Evolutionary conservation across 441 rosid species (phyloP), one percentile per base, ranked within the genome.

Genomic region (Euphorbia schlechtendalii): DNA sequence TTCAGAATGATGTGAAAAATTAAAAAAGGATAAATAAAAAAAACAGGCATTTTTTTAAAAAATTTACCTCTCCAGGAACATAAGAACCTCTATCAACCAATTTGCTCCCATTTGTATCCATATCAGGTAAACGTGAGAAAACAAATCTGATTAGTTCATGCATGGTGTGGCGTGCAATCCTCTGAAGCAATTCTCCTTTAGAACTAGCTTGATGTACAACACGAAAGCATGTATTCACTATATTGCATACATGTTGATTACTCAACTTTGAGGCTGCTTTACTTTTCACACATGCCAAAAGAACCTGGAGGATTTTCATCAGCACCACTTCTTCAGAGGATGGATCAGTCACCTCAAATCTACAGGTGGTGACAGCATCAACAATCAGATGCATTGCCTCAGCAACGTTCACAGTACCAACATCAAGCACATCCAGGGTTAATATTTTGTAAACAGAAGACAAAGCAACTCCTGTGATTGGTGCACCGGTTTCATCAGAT

Each of bases 241-340:
- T 85, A 56, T 75, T 88, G 81, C 96, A 92, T 15, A 86, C 94
- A 69, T 90, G 90, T 73, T 86, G 91, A 76, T 92, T 92, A 69
- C 87, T 85, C 82, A 90, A 78, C 78, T 66, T 74, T 73, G 76
- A 76, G 22, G 92, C 79, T 8, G 92, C 96, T 69, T 84, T 92
- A 74, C 90, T 85, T 81, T 92, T 92, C 84, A 92, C 80, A 67
- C 96, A 88, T 79, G 98, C 94, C 63, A 90, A 68, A 74, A 92
- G 88, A 83, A 92, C 96, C 83, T 90, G 96, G 74, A 90, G 98
- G 69, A 92, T 86, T 80, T 92, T 92, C 94, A 86, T 88, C 70
- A 90, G 72, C 63, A 89, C 96, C 57, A 90, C 98, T 85, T 92
- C 98, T 78, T 92, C 98, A 0, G 96, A 92, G 32, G 86, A 90